phyloP scores from a whole-genome alignment of 1,284 basidiomycete genomes.

The Pterula multifida region DNA sequence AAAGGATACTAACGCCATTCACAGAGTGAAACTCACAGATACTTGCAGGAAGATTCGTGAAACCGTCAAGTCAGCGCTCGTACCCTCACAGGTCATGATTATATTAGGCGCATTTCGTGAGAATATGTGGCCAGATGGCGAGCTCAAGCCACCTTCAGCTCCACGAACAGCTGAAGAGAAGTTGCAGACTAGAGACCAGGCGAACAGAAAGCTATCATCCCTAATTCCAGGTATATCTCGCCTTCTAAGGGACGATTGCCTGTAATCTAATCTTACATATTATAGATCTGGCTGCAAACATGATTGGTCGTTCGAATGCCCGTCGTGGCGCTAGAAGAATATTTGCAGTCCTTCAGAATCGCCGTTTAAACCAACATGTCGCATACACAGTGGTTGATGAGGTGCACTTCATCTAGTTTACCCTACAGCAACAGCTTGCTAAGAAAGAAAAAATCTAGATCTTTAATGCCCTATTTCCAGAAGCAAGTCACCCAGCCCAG shows the following conservation, averaged over 20 bases:
- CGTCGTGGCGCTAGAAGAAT: slow-evolving; percentile 82
- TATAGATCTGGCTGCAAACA: slow-evolving; percentile 84
- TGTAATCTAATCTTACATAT: slow-evolving; percentile 1
- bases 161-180: slow-evolving; percentile 78
- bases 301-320: slow-evolving; percentile 92
- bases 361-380: slow-evolving; percentile 86
- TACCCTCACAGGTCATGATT: slow-evolving; percentile 56
- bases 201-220: slow-evolving; percentile 77
- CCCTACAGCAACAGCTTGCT: slow-evolving; percentile 1
- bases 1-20: slow-evolving; percentile 12
- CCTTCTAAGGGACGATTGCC: neutral
- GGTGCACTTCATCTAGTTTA: slow-evolving; percentile 28
- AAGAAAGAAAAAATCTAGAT: slow-evolving; percentile 29
- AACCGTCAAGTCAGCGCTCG: slow-evolving; percentile 47
- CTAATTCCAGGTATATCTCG: slow-evolving; percentile 71
- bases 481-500: slow-evolving; percentile 12
- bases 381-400: slow-evolving; percentile 82
- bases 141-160: slow-evolving; percentile 43
- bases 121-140: slow-evolving; percentile 75
- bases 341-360: slow-evolving; percentile 88
- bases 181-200: slow-evolving; percentile 67
- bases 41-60: slow-evolving; percentile 74
- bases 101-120: slow-evolving; percentile 60
- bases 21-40: neutral
- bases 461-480: slow-evolving; percentile 51